phyloP scores from a whole-genome alignment of 2,329 filamentous ascomycete genomes.

The Pseudogymnoascus sp. region DNA sequence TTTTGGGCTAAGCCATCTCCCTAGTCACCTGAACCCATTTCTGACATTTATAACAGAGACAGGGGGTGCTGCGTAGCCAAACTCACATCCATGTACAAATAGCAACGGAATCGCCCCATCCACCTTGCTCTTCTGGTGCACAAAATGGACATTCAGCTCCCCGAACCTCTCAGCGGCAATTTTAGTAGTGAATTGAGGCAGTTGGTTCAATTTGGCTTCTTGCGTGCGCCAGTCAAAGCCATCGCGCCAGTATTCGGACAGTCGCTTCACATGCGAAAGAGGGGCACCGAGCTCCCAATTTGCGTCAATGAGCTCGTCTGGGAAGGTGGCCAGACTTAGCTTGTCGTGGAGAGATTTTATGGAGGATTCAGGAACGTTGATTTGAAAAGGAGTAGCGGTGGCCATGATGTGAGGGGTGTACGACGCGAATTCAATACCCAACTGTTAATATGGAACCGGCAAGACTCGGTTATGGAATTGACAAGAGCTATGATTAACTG shows the following conservation, averaged over 20 bases:
- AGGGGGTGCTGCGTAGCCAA: neutral
- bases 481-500: neutral
- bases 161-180: slow-evolving; percentile 47
- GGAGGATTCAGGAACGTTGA: slow-evolving; percentile 10
- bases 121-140: slow-evolving; percentile 46
- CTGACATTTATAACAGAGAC: neutral
- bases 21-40: neutral
- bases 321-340: slow-evolving; percentile 11
- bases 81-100: slow-evolving; percentile 53
- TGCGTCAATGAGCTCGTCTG: slow-evolving; percentile 12
- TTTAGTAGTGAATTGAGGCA: slow-evolving; percentile 25
- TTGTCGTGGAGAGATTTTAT: slow-evolving; percentile 8
- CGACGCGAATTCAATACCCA: neutral
- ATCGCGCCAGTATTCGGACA: slow-evolving; percentile 18
- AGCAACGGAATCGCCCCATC: slow-evolving; percentile 52
- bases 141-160: slow-evolving; percentile 53
- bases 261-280: slow-evolving; percentile 10
- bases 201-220: slow-evolving; percentile 20
- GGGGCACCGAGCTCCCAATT: slow-evolving; percentile 13
- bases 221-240: slow-evolving; percentile 21
- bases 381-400: slow-evolving; percentile 8
- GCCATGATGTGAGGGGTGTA: neutral
- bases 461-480: neutral
- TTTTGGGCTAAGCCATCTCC: neutral
- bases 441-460: neutral